Evolutionary conservation across 2,329 filamentous ascomycete genomes (phyloP), one percentile per base, ranked within the genome.

Genomic region (Cryphonectria carpinicola): DNA sequence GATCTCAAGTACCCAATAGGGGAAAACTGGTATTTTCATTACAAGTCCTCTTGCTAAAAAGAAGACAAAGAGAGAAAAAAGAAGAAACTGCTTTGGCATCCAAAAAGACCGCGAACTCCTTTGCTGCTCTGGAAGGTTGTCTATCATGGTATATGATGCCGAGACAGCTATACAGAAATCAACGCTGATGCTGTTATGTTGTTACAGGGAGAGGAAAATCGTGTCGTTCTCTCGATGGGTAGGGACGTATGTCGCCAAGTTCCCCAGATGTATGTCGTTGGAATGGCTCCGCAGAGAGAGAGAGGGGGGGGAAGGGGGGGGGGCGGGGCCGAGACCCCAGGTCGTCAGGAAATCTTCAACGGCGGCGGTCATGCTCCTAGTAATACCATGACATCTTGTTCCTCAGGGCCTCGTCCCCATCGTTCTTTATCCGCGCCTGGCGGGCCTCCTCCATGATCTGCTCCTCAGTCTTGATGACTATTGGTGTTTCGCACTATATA

Each of bases 371-470:
- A 10, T 17, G 11, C 41, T 22, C 32, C 49, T 67, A 71, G n/a
- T 64, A 76, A 71, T 79, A 80, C 79, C 79, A 81, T 3, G 74
- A 73, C 74, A 82, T 76, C 81, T 89, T 89, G 73, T 82, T 80
- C 75, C 82, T 80, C 78, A 84, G 78, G 49, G 83, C 81, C 71
- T 86, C 84, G 65, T 87, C 84, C 60, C 80, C 79, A 14, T 86
- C 84, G 41, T 80, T 81, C 2, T 76, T 78, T 25, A 79, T 61
- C 65, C 81, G 79, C 11, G 81, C 81, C 67, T 78, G 76, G 54
- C 83, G 76, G 11, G 82, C 84, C 68, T 83, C 82, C 66, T 82
- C 81, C 62, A 81, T 74, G 69, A 87, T 83, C 73, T 87, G 83
- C 49, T 87, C 84, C 74, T 87, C 83, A 11, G 80, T 81, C 77